Percentiles rank a stretch among this genome's conserved stretches.
These are phyloP conservation scores for Paramecium bursaria DNA, from an alignment of 73 alveolate genomes.

Conservation along the genomic window DNA sequence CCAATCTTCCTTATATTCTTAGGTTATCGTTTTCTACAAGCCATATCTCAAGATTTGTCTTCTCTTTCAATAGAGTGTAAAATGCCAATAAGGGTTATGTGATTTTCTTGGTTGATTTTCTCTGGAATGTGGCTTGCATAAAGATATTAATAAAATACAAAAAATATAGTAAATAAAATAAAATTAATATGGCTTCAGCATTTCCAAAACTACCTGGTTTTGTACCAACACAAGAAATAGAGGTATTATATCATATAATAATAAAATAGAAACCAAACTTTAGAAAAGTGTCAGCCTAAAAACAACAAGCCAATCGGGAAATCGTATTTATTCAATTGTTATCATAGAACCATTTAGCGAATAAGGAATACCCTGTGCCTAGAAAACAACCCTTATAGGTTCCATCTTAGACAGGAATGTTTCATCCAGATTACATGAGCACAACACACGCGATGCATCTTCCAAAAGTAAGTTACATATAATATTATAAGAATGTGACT, in stretches of 20 bases:
- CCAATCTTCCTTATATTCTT: conserved; percentile 47
- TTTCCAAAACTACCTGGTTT: conserved; percentile 90
- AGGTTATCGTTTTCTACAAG: conserved; percentile 53
- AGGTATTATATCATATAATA: conserved; percentile 64
- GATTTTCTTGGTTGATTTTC: conserved; percentile 51
- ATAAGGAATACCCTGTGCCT: conserved; percentile 70
- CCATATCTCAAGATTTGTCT: conserved; percentile 49
- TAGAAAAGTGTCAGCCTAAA: conserved; percentile 73
- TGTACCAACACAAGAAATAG: conserved; percentile 82
- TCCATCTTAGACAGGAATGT: conserved; percentile 75
- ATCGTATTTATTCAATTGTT: conserved; percentile 31
- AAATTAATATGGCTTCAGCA: conserved; percentile 66
- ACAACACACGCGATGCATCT: conserved; percentile 72
- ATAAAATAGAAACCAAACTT: conserved; percentile 71
- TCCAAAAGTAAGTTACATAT: conserved; percentile 49
- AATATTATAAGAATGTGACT: conserved; percentile 9
- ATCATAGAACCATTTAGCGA: conserved; percentile 68
- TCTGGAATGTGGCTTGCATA: conserved; percentile 14
- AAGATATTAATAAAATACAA: neutral
- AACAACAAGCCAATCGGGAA: conserved; percentile 76
- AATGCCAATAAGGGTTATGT: conserved; percentile 32
- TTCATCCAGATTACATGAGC: conserved; percentile 69
- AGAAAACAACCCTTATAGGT: conserved; percentile 58
- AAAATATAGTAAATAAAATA: neutral
- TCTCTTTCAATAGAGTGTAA: conserved; percentile 43